phyloP scores from a whole-genome alignment of 2,329 filamentous ascomycete species.

The Aspergillus flavus region DNA sequence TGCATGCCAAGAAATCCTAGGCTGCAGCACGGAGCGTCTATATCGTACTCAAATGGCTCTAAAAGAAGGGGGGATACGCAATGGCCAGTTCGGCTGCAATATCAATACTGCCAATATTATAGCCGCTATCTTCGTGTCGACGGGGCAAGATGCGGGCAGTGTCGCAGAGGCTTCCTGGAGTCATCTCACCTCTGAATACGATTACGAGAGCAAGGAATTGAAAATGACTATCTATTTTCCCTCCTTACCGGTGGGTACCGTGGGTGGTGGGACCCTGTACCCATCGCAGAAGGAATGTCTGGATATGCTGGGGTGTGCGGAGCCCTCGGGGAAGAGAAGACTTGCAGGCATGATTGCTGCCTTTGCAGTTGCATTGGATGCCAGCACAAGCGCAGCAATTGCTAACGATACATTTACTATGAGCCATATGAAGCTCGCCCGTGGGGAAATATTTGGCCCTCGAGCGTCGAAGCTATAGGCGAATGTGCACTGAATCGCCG shows the following conservation, averaged over 20 bases:
- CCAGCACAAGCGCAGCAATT: constrained; percentile 27
- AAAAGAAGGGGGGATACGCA: constrained; percentile 22
- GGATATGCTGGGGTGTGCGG: constrained; percentile 25
- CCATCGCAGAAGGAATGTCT: constrained; percentile 29
- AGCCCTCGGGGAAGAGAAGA: constrained; percentile 24
- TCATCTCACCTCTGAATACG: constrained; percentile 25
- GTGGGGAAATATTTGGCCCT: not conserved
- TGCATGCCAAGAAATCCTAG: constrained; percentile 21
- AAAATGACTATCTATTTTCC: constrained; percentile 28
- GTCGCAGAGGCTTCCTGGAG: constrained; percentile 25
- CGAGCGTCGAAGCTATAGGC: not conserved
- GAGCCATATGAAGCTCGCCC: constrained; percentile 21
- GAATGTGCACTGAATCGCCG: not conserved
- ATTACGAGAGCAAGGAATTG: constrained; percentile 22
- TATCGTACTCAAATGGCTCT: constrained; percentile 11
- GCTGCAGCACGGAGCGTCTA: constrained; percentile 19
- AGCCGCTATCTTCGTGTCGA: constrained; percentile 28
- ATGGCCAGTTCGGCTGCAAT: constrained; percentile 22
- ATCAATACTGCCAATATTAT: constrained; percentile 25
- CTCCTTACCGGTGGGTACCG: constrained; percentile 28
- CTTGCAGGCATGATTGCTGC: constrained; percentile 29
- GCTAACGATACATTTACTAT: constrained; percentile 23
- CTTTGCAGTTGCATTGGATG: constrained; percentile 30
- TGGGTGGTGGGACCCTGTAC: constrained; percentile 29
- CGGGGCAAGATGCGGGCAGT: constrained; percentile 27